Evolutionary conservation across 371 early-diverging fungal genomes (phyloP), one percentile per base, ranked within the genome.

Genomic region (Saksenaea oblongispora): DNA sequence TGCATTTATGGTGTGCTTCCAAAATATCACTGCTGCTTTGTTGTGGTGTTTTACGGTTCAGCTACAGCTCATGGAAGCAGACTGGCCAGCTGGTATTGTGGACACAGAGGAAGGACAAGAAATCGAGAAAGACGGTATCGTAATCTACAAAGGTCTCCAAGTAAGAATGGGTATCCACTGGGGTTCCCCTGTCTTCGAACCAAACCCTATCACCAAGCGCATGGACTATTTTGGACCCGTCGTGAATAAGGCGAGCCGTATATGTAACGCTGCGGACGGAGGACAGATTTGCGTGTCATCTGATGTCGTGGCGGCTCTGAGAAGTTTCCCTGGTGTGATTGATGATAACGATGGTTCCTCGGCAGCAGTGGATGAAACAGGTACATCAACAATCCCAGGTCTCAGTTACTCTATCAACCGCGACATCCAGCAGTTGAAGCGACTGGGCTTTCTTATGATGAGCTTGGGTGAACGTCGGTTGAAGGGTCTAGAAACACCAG

Each of bases 141-240:
- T 92, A 5, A 83, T 98, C 35, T 96, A 94, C 69, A 84, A 90
- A 11, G 98, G 98, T 2, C 72, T 97, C 22, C 91, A 92, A 7
- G 93, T 98, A 10, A 90, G 98, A 36, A 97, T 98, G 95, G 98
- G 98, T 27, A 90, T 98, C 65, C 97, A 97, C 72, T 91, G 91
- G 80, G 98, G 98, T 41, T 82, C 82, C 3, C 95, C 97, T 2
- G 91, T 95, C 4, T 93, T 92, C 58, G 97, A 98, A 65, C 88
- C 89, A 18, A 95, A 96, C 66, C 94, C 94, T 0, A 86, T 94
- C 44, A 95, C 96, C 15, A 84, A 89, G 26, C 89, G 97, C 41
- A 95, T 97, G 95, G 98, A 97, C 77, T 97, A 97, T 71, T 96
- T 94, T 84, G 98, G 98, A 0, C 95, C 95, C 2, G 91, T 95